Conservation (phyloP, 2,329 filamentous ascomycete genomes). For the Cladophialophora bantiana region DNA sequence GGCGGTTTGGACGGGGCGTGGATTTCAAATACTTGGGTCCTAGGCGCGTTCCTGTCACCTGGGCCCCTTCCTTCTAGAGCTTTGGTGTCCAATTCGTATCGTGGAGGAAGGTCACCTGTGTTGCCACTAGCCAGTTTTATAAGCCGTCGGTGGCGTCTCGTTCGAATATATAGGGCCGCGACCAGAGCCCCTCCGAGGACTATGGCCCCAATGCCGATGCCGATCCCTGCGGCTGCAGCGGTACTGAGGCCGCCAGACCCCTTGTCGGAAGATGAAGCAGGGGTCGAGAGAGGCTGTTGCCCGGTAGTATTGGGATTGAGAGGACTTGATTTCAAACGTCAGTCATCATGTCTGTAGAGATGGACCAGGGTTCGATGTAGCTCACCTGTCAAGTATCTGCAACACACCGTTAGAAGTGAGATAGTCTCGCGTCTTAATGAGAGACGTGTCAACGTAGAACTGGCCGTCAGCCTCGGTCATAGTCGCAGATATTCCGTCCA, state of each 20-base stretch:
- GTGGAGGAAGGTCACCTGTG: conserved; percentile 29
- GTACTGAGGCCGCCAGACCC: conserved; percentile 30
- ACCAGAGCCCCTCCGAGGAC: conserved; percentile 31
- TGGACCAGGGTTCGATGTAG: too few species aligned
- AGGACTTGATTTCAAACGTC: conserved; percentile 15
- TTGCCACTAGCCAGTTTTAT: conserved; percentile 13
- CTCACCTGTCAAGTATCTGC: conserved; percentile 64
- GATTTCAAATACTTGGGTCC: conserved; percentile 19
- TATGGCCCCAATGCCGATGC: conserved; percentile 36
- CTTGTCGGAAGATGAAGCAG: not conserved
- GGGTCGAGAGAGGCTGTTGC: conserved; percentile 7
- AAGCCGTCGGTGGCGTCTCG: conserved; percentile 23
- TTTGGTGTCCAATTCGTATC: conserved; percentile 36
- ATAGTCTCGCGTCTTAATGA: conserved; percentile 58
- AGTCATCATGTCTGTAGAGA: not conserved
- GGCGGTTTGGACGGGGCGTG: conserved; percentile 28
- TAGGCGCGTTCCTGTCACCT: conserved; percentile 8
- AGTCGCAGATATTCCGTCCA: conserved; percentile 56
- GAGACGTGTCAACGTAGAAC: conserved; percentile 61
- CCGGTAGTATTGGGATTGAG: conserved; percentile 34
- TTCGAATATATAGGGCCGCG: conserved; percentile 30
- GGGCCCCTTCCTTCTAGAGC: conserved; percentile 2
- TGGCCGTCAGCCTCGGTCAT: conserved; percentile 53
- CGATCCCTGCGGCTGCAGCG: conserved; percentile 33
- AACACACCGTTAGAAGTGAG: conserved; percentile 64